A percentile compares a stretch with the other conserved stretches of the same genome.
phyloP scores from a whole-genome alignment of 169 alveolate species.

The Amoebophrya sp. region DNA sequence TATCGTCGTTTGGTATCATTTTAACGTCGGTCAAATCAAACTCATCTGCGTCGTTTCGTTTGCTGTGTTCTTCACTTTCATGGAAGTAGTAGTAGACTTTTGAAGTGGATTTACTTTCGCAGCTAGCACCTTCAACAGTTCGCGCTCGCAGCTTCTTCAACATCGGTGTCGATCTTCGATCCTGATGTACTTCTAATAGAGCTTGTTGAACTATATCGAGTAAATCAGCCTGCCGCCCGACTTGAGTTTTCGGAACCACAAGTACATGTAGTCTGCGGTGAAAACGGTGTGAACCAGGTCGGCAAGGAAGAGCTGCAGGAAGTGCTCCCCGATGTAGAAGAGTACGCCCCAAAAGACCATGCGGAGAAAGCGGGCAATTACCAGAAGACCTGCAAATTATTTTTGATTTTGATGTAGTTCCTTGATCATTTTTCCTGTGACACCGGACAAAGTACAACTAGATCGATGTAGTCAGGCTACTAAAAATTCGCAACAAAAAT shows the following conservation, averaged over 20 bases:
- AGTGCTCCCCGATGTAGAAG: slow-evolving; percentile 41
- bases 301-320: slow-evolving; percentile 47
- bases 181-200: too few species aligned
- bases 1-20: too few species aligned
- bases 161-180: too few species aligned
- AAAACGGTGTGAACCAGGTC: slow-evolving; percentile 48
- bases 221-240: slow-evolving; percentile 44
- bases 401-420: background rate
- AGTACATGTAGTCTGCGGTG: slow-evolving; percentile 43
- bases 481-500: background rate
- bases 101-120: too few species aligned
- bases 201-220: too few species aligned
- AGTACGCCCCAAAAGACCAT: slow-evolving; percentile 59
- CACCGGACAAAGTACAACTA: background rate
- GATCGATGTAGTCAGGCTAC: too few species aligned
- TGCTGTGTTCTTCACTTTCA: too few species aligned
- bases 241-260: slow-evolving; percentile 48
- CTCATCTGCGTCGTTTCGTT: too few species aligned
- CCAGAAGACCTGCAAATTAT: slow-evolving; percentile 47
- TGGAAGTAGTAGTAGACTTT: too few species aligned
- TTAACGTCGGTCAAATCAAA: too few species aligned
- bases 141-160: too few species aligned
- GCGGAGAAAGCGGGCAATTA: slow-evolving; percentile 60
- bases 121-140: too few species aligned
- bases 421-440: background rate